Conservation (phyloP, 129 eudicot genomes). For the Calendula officinalis region DNA sequence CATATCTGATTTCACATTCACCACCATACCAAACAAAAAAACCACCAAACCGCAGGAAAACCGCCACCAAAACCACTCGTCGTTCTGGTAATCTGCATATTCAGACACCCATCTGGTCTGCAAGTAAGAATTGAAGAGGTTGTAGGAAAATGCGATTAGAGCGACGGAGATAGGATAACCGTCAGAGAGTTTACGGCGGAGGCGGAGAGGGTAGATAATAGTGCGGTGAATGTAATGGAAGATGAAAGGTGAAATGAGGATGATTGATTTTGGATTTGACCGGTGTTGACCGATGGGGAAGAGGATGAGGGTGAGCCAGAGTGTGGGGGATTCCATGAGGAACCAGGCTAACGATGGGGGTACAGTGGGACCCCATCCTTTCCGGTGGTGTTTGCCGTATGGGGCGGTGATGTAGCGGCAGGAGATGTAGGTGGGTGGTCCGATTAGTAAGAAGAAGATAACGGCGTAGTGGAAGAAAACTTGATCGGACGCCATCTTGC, state of each 20-base stretch:
- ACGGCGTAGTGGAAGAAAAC: conserved; percentile 44
- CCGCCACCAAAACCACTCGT: conserved; percentile 71
- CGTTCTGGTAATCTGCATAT: conserved; percentile 47
- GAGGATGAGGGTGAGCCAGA: conserved; percentile 63
- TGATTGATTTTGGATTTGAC: conserved; percentile 36
- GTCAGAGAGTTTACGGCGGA: conserved; percentile 19
- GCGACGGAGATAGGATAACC: conserved; percentile 56
- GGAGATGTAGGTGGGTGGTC: conserved; percentile 59
- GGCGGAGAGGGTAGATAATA: conserved; percentile 72
- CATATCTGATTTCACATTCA: conserved; percentile 62
- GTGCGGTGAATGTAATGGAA: conserved; percentile 88
- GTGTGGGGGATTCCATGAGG: conserved; percentile 83
- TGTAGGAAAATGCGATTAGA: conserved; percentile 55
- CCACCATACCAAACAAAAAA: conserved; percentile 56
- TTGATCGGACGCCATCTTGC: conserved; percentile 29
- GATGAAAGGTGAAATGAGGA: conserved; percentile 58
- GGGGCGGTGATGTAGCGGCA: conserved; percentile 78
- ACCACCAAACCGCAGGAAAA: conserved; percentile 50
- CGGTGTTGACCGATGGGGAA: conserved; percentile 66
- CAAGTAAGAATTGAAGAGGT: conserved; percentile 62
- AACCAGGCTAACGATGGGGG: conserved; percentile 81
- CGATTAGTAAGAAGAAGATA: conserved; percentile 36
- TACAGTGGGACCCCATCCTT: conserved; percentile 87
- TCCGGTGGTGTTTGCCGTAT: conserved; percentile 78
- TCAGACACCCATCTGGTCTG: conserved; percentile 76